phyloP scores from a whole-genome alignment of 2,329 filamentous ascomycete species.

The Fusarium anguioides region DNA sequence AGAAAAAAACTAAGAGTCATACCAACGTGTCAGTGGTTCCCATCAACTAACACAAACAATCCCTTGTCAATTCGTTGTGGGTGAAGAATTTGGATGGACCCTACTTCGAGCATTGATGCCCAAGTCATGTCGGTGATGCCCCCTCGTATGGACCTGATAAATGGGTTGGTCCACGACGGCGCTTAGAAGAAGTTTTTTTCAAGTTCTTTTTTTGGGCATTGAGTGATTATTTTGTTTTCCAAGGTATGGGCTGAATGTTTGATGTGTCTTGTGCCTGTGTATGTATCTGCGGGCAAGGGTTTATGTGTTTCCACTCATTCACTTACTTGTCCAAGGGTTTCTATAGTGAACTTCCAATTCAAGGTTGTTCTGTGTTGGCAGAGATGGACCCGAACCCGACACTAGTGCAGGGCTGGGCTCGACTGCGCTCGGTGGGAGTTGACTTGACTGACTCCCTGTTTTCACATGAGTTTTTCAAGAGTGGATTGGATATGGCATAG shows the following conservation, averaged over 20 bases:
- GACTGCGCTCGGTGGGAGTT: constrained; percentile 1
- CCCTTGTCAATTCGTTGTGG: constrained; percentile 25
- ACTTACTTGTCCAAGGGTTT: not conserved
- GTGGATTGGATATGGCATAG: not conserved
- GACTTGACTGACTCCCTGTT: not conserved
- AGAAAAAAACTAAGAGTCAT: constrained; percentile 37
- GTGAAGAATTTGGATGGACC: not conserved
- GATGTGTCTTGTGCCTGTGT: not conserved
- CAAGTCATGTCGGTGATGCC: constrained; percentile 36
- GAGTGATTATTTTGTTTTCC: not conserved
- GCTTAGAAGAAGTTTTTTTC: constrained; percentile 24
- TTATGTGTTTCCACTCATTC: not conserved
- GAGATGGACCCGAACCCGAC: constrained; percentile 8
- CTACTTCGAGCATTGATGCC: constrained; percentile 36
- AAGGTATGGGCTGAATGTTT: not conserved
- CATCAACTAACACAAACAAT: constrained; percentile 23
- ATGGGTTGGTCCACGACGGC: constrained; percentile 34
- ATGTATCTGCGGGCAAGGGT: constrained; percentile 19
- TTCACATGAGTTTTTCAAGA: constrained; percentile 18
- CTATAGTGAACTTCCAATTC: constrained; percentile 16
- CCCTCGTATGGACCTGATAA: constrained; percentile 19
- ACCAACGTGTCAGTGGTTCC: constrained; percentile 32
- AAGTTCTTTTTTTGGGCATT: not conserved
- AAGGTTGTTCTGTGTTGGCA: constrained; percentile 35
- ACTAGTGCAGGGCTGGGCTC: constrained; percentile 23